phyloP scores from a whole-genome alignment of 2,329 filamentous ascomycete genomes.

The Spiromastix sp. region DNA sequence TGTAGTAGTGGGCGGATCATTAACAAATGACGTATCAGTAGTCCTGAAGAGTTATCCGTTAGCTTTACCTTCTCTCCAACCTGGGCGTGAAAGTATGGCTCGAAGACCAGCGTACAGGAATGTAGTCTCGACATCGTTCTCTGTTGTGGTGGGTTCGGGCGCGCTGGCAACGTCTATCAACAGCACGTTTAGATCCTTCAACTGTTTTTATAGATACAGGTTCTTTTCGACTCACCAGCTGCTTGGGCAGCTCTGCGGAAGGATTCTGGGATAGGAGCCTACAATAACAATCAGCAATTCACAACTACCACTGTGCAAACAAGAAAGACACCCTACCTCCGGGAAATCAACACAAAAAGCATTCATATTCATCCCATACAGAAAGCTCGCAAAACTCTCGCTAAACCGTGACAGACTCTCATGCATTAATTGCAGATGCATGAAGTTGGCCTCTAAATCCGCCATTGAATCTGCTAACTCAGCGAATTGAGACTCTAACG shows the following conservation, averaged over 20 bases:
- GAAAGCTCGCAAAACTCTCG: conserved; percentile 89
- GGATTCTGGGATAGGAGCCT: conserved; percentile 77
- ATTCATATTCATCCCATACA: conserved; percentile 98
- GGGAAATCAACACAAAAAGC: conserved; percentile 97
- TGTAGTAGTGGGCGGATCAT: conserved; percentile 58
- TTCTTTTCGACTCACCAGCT: conserved; percentile 38
- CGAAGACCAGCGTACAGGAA: conserved; percentile 72
- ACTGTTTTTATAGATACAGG: too few relatives aligned
- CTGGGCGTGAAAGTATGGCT: too few relatives aligned
- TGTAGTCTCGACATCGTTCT: conserved; percentile 60
- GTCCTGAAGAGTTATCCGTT: conserved; percentile 46
- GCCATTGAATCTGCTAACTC: conserved; percentile 91
- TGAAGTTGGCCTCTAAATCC: conserved; percentile 92
- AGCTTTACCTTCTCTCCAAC: too few relatives aligned
- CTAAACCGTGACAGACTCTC: conserved; percentile 87
- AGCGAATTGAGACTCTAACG: conserved; percentile 80
- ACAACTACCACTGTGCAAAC: background rate
- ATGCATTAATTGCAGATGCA: conserved; percentile 95
- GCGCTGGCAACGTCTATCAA: too few relatives aligned
- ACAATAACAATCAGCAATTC: conserved; percentile 3
- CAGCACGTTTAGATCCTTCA: too few relatives aligned
- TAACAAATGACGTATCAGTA: conserved; percentile 82
- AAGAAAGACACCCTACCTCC: conserved; percentile 50
- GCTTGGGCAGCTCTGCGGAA: conserved; percentile 58
- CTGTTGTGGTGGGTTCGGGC: conserved; percentile 21